These are phyloP conservation scores for Tolypocladium cylindrosporum DNA, from an alignment of 2,329 filamentous ascomycete genomes.

Conservation along the genomic window DNA sequence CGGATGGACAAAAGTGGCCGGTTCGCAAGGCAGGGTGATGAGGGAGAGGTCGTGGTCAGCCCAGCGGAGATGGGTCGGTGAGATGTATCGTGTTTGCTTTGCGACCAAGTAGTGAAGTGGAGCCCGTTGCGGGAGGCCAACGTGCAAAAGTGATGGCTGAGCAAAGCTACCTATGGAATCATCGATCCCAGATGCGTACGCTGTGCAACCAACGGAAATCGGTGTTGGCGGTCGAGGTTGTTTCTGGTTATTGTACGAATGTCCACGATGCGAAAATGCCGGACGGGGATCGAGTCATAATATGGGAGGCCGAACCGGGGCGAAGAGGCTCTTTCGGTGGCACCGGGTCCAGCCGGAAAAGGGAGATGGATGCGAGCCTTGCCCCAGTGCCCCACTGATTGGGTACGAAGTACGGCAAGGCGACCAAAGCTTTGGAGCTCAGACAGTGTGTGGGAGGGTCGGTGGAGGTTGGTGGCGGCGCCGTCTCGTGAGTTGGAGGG, in stretches of 20 bases:
- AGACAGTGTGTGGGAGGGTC: background rate
- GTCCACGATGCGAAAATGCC: background rate
- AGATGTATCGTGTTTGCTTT: background rate
- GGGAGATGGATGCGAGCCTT: conserved; percentile 1
- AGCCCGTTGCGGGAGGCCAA: background rate
- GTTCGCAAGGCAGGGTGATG: background rate
- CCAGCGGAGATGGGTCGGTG: background rate
- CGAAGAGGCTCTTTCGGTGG: background rate
- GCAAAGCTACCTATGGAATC: background rate
- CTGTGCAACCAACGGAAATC: background rate
- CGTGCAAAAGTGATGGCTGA: background rate
- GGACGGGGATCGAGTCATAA: conserved; percentile 1
- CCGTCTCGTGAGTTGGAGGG: background rate
- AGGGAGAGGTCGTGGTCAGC: background rate
- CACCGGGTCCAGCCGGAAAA: conserved; percentile 4
- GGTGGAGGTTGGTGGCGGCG: background rate
- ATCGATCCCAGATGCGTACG: background rate
- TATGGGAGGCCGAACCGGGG: background rate
- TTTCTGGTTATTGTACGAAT: background rate
- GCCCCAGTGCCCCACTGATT: background rate
- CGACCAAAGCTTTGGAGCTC: background rate
- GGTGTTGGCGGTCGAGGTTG: background rate
- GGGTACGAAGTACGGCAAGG: background rate
- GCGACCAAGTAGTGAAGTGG: background rate
- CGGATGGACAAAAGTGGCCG: background rate